phyloP scores from a whole-genome alignment of 2,329 filamentous ascomycete genomes.

The Colletotrichum agaves region DNA sequence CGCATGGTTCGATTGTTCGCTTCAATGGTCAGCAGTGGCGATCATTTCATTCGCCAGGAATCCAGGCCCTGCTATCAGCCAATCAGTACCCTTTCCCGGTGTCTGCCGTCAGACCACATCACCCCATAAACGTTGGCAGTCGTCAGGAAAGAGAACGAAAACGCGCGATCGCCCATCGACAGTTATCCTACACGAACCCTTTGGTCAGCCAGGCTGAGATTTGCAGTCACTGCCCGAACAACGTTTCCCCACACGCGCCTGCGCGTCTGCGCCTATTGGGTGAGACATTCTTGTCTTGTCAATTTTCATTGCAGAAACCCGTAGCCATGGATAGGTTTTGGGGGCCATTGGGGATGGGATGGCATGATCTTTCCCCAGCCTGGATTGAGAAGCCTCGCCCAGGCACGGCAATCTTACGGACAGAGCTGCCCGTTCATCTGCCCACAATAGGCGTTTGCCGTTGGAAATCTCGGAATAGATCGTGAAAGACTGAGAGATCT shows the following conservation, averaged over 20 bases:
- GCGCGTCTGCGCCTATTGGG: constrained; percentile 35
- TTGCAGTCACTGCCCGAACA: neutral
- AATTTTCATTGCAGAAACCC: constrained; percentile 25
- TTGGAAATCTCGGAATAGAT: constrained; percentile 26
- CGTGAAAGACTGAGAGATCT: constrained; percentile 30
- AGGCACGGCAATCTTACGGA: constrained; percentile 39
- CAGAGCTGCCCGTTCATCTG: constrained; percentile 34
- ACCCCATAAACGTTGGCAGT: constrained; percentile 37
- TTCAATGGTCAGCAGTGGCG: constrained; percentile 27
- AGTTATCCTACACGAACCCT: neutral
- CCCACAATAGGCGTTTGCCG: constrained; percentile 38
- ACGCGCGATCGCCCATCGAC: constrained; percentile 28
- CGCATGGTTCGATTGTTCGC: constrained; percentile 33
- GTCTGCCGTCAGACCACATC: constrained; percentile 39
- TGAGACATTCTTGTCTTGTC: constrained; percentile 17
- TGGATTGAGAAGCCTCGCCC: constrained; percentile 25
- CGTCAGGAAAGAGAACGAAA: constrained; percentile 33
- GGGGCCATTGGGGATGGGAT: constrained; percentile 33
- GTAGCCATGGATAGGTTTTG: constrained; percentile 6
- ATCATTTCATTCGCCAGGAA: constrained; percentile 35
- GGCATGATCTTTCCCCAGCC: constrained; percentile 31
- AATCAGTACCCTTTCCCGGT: constrained; percentile 32
- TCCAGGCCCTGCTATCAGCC: constrained; percentile 19
- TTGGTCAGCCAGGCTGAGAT: neutral
- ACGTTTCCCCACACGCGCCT: neutral